These are phyloP conservation scores for Chenopodium berlandieri DNA, from an alignment of 148 eudicot species.

Conservation along the genomic window DNA sequence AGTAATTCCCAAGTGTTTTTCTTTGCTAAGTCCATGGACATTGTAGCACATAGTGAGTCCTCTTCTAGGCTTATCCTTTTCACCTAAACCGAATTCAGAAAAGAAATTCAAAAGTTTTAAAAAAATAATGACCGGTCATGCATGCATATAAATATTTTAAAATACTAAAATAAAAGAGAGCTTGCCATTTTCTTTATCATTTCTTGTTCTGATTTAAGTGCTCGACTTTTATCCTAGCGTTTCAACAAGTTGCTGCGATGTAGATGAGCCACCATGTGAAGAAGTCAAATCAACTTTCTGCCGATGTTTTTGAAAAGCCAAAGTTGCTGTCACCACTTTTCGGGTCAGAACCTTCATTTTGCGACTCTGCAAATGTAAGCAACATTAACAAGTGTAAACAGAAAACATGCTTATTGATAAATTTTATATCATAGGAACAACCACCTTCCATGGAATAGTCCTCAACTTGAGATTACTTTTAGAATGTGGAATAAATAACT, in stretches of 20 bases:
- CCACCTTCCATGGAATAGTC: too few species aligned
- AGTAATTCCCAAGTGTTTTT: neutral
- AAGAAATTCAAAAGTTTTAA: neutral
- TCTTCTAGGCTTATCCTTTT: neutral
- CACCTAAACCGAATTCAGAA: neutral
- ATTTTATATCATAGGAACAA: too few species aligned
- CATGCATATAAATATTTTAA: too few species aligned
- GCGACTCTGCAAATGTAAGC: neutral
- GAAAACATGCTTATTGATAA: neutral
- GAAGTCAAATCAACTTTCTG: too few species aligned
- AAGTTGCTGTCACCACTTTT: neutral
- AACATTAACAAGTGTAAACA: too few species aligned
- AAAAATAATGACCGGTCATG: too few species aligned
- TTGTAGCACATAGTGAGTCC: conserved; percentile 9
- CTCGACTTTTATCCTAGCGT: neutral
- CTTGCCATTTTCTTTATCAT: neutral
- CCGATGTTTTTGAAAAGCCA: neutral
- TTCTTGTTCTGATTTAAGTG: neutral
- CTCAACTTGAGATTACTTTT: too few species aligned
- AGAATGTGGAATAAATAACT: too few species aligned
- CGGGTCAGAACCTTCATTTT: neutral
- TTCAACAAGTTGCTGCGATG: neutral
- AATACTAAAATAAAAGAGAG: neutral
- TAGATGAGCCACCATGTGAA: neutral
- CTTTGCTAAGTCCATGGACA: conserved; percentile 13